Evolutionary conservation across 495 filamentous ascomycete genomes (phyloP).

Genomic region (Talaromyces thailandensis): DNA sequence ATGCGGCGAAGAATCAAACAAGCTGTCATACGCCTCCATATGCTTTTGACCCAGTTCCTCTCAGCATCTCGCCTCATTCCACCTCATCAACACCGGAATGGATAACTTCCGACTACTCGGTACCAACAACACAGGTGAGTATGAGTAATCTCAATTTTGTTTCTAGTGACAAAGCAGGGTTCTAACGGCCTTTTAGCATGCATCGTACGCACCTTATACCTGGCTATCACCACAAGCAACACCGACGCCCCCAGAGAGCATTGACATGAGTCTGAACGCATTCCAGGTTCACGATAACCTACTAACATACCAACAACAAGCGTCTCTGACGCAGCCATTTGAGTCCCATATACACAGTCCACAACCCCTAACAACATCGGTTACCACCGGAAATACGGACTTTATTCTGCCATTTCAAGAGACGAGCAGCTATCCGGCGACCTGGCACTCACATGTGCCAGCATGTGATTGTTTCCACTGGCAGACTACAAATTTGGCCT

Average conservation of each 20-base stretch:
- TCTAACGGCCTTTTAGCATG: background rate
- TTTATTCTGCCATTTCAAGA: background rate
- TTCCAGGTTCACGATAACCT: background rate
- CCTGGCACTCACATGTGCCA: background rate
- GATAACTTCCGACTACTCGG: background rate
- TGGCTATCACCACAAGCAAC: constrained; percentile 2
- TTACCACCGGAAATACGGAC: background rate
- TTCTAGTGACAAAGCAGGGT: background rate
- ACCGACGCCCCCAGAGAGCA: constrained; percentile 3
- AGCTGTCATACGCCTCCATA: background rate
- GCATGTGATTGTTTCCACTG: constrained; percentile 3
- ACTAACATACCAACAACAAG: background rate
- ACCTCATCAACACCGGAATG: background rate
- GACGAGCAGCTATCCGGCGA: background rate
- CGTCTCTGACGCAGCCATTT: background rate
- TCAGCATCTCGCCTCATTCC: background rate
- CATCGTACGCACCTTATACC: background rate
- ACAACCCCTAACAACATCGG: background rate
- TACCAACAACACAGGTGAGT: background rate
- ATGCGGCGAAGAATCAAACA: background rate
- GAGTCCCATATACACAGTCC: background rate
- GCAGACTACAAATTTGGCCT: background rate
- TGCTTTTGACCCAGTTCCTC: background rate
- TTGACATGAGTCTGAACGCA: background rate
- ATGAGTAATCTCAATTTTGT: background rate